Percentiles rank a stretch among this genome's conserved stretches.
Conservation (phyloP, 2,329 filamentous ascomycete species). For the Blastomyces gilchristii region DNA sequence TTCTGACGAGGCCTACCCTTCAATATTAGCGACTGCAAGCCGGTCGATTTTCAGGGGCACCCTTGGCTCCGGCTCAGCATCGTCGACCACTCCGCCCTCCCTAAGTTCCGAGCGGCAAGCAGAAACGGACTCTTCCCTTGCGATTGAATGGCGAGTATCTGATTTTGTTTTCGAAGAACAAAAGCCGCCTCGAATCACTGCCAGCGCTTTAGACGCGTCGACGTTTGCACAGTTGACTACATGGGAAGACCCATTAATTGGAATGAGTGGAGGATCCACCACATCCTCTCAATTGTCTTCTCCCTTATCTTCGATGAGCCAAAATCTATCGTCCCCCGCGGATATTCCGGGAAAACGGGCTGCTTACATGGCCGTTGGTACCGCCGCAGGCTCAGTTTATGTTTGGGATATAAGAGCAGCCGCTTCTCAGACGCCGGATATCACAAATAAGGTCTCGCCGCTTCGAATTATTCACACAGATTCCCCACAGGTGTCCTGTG, state of each 20-base stretch:
- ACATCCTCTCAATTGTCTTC: constrained; percentile 46
- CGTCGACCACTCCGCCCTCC: constrained; percentile 13
- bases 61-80: constrained; percentile 1
- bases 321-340: constrained; percentile 30
- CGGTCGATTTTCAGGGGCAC: constrained; percentile 45
- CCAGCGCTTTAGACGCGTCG: constrained; percentile 64
- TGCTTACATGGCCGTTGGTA: constrained; percentile 72
- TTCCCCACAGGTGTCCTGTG: constrained; percentile 72
- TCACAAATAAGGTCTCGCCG: constrained; percentile 54
- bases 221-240: constrained; percentile 59
- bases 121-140: constrained; percentile 26
- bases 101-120: constrained; percentile 20
- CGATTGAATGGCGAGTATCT: constrained; percentile 59
- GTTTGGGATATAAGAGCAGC: constrained; percentile 75
- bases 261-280: constrained; percentile 45
- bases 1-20: constrained; percentile 14
- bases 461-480: constrained; percentile 80
- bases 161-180: constrained; percentile 52
- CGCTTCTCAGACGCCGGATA: constrained; percentile 43
- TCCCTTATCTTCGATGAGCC: constrained; percentile 42
- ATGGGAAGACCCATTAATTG: constrained; percentile 66
- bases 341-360: constrained; percentile 79
- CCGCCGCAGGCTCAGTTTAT: constrained; percentile 62
- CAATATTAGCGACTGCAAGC: constrained; percentile 16
- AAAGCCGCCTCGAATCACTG: constrained; percentile 53